Base-by-base conservation (phyloP, 257 asterid genomes). In the Primulina eburnea region DNA sequence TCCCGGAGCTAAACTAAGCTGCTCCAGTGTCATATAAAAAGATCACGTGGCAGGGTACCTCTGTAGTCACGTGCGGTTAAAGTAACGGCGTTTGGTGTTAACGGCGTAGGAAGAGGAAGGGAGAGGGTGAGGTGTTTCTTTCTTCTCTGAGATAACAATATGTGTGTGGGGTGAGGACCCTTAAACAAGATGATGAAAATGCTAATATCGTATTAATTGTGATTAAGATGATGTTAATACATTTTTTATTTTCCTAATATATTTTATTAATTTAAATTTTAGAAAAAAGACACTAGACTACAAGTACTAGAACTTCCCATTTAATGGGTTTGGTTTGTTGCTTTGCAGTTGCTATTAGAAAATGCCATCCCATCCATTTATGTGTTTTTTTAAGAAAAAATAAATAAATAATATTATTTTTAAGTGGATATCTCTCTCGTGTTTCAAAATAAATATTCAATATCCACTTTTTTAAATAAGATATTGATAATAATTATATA, bases 1-100 rank as follows among this genome's bases (percentile, higher is more conserved):
- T 0, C 82, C 78, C 76, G 87, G 80, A 8, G 83, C 83, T 43
- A 84, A 77, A 80, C 78, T 74, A 76, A 86, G 78, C 71, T 73
- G 85, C 82, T 88, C 93, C 1, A 84, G 76, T 70, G 84, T 84
- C 98, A 92, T 92, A 69, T 10, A 61, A 50, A 58, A 62, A 24
- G 47, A 21, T 81, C 79, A 82, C 86, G 83, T 77, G 80, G 71
- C 79, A 40, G 56, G 20, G 11, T 10, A 12, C 21, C 78, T 76
- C 70, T 62, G 69, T 32, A 32, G 34, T 79, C 87, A 80, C 90
- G 90, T 87, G 87, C 59, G 57, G 60, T 34, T 33, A 66, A 68
- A 35, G 64, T 64, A 78, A 84, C 92, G 89, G 84, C 84, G 92
- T 86, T 83, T 67, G 58, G 8, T 63, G 62, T 58, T 77, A 68